Percentiles rank a stretch among this genome's conserved stretches.
Conservation (phyloP, 2,329 filamentous ascomycete genomes). For the Hirsutella minnesotensis region DNA sequence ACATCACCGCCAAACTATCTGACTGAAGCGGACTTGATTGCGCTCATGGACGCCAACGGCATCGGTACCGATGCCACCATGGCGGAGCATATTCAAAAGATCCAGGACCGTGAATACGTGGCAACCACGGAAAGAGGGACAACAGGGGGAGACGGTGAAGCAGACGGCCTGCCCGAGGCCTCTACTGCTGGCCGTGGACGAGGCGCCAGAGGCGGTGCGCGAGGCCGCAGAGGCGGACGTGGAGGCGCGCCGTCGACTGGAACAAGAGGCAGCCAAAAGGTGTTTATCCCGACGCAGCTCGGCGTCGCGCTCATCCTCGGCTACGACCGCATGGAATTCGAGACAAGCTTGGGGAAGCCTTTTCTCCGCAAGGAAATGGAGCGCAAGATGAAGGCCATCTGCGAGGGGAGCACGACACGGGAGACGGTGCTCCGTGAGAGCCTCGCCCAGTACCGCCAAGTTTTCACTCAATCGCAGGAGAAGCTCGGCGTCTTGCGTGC, state of each 20-base stretch:
- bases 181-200: slow-evolving; percentile 33
- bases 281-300: slow-evolving; percentile 86
- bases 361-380: slow-evolving; percentile 98
- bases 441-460: slow-evolving; percentile 72
- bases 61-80: slow-evolving; percentile 98
- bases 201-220: slow-evolving; percentile 33
- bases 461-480: slow-evolving; percentile 72
- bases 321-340: slow-evolving; percentile 88
- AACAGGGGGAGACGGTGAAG: slow-evolving; percentile 25
- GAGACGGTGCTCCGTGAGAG: slow-evolving; percentile 70
- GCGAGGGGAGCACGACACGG: slow-evolving; percentile 69
- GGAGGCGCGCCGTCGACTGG: slow-evolving; percentile 30
- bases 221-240: slow-evolving; percentile 24
- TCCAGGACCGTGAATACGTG: slow-evolving; percentile 82
- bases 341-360: slow-evolving; percentile 86
- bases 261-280: slow-evolving; percentile 47
- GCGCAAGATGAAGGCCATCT: slow-evolving; percentile 91
- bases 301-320: slow-evolving; percentile 88
- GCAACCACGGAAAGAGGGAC: slow-evolving; percentile 42
- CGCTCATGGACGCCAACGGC: slow-evolving; percentile 95
- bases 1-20: slow-evolving; percentile 76
- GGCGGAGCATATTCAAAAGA: slow-evolving; percentile 96
- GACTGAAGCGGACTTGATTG: slow-evolving; percentile 90
- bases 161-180: slow-evolving; percentile 24
- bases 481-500: slow-evolving; percentile 56